A percentile compares a stretch with the other conserved stretches of the same genome.
These are phyloP conservation scores for Anthracocystis panici-leucophaei DNA, from an alignment of 1,284 basidiomycete genomes.

Conservation along the genomic window DNA sequence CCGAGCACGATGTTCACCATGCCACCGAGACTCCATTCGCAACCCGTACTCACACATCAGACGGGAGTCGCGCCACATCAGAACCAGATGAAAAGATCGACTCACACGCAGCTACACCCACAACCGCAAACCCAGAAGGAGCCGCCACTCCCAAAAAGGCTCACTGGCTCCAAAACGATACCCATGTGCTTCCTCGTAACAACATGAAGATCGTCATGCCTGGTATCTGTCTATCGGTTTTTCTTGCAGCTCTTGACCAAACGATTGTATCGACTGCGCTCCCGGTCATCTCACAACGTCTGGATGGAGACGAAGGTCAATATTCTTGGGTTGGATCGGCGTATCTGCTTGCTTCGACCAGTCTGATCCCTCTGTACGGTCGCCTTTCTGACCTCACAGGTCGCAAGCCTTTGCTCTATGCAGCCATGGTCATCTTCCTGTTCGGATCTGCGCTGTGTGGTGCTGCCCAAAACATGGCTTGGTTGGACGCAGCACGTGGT, in stretches of 20 bases:
- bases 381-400: constrained; percentile 70
- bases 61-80: constrained; percentile 7
- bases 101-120: background rate
- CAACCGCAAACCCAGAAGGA: background rate
- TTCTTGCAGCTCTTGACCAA: constrained; percentile 66
- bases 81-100: constrained; percentile 29
- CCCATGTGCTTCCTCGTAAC: constrained; percentile 55
- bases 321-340: constrained; percentile 71
- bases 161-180: constrained; percentile 56
- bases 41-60: constrained; percentile 20
- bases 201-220: constrained; percentile 61
- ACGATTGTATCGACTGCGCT: constrained; percentile 69
- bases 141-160: constrained; percentile 8
- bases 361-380: constrained; percentile 68
- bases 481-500: constrained; percentile 80
- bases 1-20: constrained; percentile 16
- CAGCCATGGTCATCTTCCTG: constrained; percentile 79
- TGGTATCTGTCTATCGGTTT: constrained; percentile 51
- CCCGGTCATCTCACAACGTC: constrained; percentile 61
- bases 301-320: constrained; percentile 37
- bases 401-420: constrained; percentile 79
- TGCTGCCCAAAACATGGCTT: constrained; percentile 81
- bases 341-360: constrained; percentile 71
- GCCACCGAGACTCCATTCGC: constrained; percentile 8
- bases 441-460: constrained; percentile 84